Base-by-base conservation (phyloP, 495 filamentous ascomycete genomes). In the Podospora pseudoanserina region DNA sequence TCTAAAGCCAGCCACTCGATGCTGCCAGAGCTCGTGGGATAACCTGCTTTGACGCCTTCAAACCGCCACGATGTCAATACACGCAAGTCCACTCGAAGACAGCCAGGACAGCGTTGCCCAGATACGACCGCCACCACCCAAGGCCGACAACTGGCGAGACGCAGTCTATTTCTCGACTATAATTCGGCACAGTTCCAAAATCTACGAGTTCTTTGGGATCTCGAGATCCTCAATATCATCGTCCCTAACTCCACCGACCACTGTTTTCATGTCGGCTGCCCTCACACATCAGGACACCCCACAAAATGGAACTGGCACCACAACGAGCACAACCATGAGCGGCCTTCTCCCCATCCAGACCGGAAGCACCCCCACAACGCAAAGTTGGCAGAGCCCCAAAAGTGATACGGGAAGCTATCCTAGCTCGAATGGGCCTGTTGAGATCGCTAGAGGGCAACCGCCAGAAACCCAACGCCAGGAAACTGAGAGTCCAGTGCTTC, bases 151-250 rank as follows among this genome's bases (percentile, higher is more conserved):
- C 58, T 19, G 39, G 30, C 70, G 60, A 1, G 59, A 71, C 34
- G 70, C 44, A 3, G 19, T 70, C 57, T 69, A 69, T 56, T 16
- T 73, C 59, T 39, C 65, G 9, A 65, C 66, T 11, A 39, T 68
- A 16, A 54, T 44, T 27, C 34, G 64, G 23, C 71, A 67, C 66
- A 74, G 73, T 67, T 65, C 66, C 68, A 74, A 74, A 30, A 73
- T 74, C 32, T 67, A 67, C 66, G 70, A 74, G 18, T 74, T 74
- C 68, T 74, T 74, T 57, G 73, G 73, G 20, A 60, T 72, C 34
- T 67, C 72, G 4, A 7, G 23, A 23, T 59, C 68, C 4, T 60
- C 67, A 6, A 5, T 53, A 9, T 67, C 53, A 15, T 65, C 71
- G 16, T 23, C 34, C 55, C 44, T 20, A 11, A 55, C 26, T 32